These are phyloP conservation scores for Voacanga thouarsii DNA, from an alignment of 257 asterid species.

Conservation along the genomic window DNA sequence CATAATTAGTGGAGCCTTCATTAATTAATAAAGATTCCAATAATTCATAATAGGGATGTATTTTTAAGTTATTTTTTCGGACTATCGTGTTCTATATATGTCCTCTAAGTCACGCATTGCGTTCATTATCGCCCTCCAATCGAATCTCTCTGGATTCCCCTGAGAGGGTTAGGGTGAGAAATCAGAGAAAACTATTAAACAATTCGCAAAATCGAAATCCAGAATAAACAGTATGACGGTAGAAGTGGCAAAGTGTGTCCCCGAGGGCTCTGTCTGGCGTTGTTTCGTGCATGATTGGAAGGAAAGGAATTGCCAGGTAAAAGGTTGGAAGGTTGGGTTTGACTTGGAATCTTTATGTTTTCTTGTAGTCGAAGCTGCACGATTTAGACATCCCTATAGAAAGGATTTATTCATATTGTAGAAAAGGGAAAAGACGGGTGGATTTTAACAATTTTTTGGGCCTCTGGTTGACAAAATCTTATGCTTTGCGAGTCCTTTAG, in stretches of 20 bases:
- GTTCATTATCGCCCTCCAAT: not conserved
- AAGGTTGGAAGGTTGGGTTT: not conserved
- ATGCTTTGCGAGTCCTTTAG: not conserved
- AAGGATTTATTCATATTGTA: not conserved
- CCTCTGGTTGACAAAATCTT: not conserved
- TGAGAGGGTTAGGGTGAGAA: not conserved
- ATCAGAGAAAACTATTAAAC: not conserved
- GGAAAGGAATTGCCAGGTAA: not conserved
- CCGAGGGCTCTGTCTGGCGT: not conserved
- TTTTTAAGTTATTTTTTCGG: too few relatives aligned
- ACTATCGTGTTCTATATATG: not conserved
- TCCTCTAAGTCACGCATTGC: not conserved
- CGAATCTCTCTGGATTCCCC: not conserved
- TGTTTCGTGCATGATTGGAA: not conserved
- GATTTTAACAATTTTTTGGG: not conserved
- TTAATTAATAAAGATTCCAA: too few relatives aligned
- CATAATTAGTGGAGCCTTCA: too few relatives aligned
- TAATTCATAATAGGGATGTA: too few relatives aligned
- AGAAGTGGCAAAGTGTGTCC: slow-evolving; percentile 20
- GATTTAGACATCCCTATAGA: not conserved
- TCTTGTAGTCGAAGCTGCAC: not conserved
- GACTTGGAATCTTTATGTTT: not conserved
- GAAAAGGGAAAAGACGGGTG: not conserved
- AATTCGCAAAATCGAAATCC: not conserved
- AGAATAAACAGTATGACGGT: slow-evolving; percentile 18